phyloP scores from a whole-genome alignment of 805 yeast genomes.

The Blastobotrys americana region DNA sequence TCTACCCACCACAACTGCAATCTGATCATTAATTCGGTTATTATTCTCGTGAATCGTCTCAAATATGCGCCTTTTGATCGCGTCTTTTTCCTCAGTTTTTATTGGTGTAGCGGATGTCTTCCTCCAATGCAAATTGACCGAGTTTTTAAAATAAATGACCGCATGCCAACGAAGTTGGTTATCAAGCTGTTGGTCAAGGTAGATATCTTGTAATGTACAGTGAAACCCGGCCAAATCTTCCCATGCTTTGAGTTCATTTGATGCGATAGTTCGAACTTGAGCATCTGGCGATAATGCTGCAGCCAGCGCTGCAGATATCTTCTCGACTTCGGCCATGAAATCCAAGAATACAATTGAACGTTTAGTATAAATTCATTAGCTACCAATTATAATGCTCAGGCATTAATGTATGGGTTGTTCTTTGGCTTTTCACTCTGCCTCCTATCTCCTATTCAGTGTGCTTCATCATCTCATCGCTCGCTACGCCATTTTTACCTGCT shows the following conservation, averaged over 20 bases:
- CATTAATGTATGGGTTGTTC: too few species aligned
- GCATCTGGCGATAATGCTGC: conserved; percentile 40
- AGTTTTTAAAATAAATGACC: conserved; percentile 80
- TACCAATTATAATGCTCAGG: too few species aligned
- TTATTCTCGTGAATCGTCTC: conserved; percentile 59
- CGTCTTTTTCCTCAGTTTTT: conserved; percentile 58
- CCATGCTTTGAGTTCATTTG: conserved; percentile 63
- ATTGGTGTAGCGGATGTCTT: conserved; percentile 50
- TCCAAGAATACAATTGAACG: too few species aligned
- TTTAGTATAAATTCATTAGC: too few species aligned
- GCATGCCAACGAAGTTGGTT: conserved; percentile 79
- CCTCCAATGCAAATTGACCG: conserved; percentile 81
- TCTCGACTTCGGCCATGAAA: too few species aligned
- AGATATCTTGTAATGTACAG: conserved; percentile 48
- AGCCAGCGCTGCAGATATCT: conserved; percentile 28
- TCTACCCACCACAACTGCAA: conserved; percentile 73
- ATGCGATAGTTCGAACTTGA: conserved; percentile 58
- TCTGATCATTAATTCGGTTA: conserved; percentile 68
- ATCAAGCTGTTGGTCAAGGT: conserved; percentile 51
- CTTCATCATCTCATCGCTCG: too few species aligned
- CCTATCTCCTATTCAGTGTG: too few species aligned
- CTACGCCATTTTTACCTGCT: too few species aligned
- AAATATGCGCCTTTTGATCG: conserved; percentile 54
- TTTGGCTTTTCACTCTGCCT: too few species aligned
- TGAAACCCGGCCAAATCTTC: conserved; percentile 56